Conservation (phyloP, 2,329 filamentous ascomycete species). For the Cryoendolithus antarcticus region DNA sequence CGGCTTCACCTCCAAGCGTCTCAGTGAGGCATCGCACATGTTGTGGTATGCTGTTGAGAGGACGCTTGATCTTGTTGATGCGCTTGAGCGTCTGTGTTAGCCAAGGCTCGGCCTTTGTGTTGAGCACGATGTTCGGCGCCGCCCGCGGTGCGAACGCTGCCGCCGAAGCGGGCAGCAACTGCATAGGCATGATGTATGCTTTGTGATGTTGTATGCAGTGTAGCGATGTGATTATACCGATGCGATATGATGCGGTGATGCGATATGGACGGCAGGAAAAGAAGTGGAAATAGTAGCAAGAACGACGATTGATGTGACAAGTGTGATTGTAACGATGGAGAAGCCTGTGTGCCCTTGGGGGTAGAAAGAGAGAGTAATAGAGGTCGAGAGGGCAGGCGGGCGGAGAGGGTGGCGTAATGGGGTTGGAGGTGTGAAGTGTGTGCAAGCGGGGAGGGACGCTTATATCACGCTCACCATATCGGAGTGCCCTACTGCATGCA, state of each 20-base stretch:
- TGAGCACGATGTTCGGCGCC: conserved; percentile 87
- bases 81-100: conserved; percentile 92
- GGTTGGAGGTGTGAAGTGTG: conserved; percentile 5
- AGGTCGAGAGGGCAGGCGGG: conserved; percentile 12
- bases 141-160: conserved; percentile 91
- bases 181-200: conserved; percentile 62
- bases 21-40: conserved; percentile 93
- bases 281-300: conserved; percentile 11
- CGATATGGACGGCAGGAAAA: conserved; percentile 12
- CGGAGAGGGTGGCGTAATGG: conserved; percentile 14
- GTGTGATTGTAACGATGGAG: conserved; percentile 14
- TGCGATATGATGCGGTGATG: conserved; percentile 13
- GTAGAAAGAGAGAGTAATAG: conserved; percentile 11
- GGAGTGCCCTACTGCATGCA: conserved; percentile 1
- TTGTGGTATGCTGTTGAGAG: conserved; percentile 90
- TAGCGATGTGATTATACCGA: conserved; percentile 11
- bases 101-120: conserved; percentile 88
- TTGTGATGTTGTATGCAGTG: conserved; percentile 7
- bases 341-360: conserved; percentile 14
- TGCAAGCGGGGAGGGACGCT: conserved; percentile 5
- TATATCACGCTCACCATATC: conserved; percentile 1
- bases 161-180: conserved; percentile 87
- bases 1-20: conserved; percentile 75
- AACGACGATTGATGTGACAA: conserved; percentile 18
- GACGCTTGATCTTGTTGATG: conserved; percentile 92